Evolutionary conservation across 2,329 filamentous ascomycete species (phyloP).

Genomic region (Thermothelomyces thermophilus): DNA sequence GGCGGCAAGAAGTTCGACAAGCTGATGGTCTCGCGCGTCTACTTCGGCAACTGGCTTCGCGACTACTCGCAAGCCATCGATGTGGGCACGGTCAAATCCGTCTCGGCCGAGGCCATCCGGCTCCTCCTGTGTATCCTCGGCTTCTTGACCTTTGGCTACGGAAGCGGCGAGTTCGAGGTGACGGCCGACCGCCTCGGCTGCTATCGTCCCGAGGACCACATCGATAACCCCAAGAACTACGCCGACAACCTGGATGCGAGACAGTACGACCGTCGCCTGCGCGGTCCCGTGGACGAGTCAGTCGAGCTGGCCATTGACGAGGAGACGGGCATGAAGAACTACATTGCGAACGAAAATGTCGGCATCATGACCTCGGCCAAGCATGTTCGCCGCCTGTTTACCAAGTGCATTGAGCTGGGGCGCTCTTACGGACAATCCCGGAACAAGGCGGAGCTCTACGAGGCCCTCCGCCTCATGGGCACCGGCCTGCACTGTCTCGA

Average conservation of each 20-base stretch:
- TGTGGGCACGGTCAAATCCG: slow-evolving; percentile 83
- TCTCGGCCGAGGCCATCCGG: slow-evolving; percentile 84
- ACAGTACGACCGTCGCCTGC: slow-evolving; percentile 71
- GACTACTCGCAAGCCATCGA: slow-evolving; percentile 95
- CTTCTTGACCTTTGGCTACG: slow-evolving; percentile 83
- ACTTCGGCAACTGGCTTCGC: slow-evolving; percentile 92
- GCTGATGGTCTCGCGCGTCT: slow-evolving; percentile 79
- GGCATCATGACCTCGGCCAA: slow-evolving; percentile 76
- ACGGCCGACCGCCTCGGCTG: slow-evolving; percentile 71
- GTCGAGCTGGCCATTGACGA: slow-evolving; percentile 74
- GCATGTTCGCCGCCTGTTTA: slow-evolving; percentile 68
- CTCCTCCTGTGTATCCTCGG: slow-evolving; percentile 83
- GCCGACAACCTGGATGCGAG: slow-evolving; percentile 83
- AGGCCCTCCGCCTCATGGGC: slow-evolving; percentile 78
- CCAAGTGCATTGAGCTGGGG: slow-evolving; percentile 69
- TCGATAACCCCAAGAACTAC: slow-evolving; percentile 75
- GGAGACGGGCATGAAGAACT: slow-evolving; percentile 78
- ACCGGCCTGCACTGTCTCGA: slow-evolving; percentile 87
- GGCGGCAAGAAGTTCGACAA: slow-evolving; percentile 78
- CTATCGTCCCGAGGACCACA: slow-evolving; percentile 75
- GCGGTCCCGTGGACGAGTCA: slow-evolving; percentile 72
- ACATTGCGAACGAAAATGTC: slow-evolving; percentile 78
- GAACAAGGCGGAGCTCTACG: slow-evolving; percentile 73
- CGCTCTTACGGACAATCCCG: slow-evolving; percentile 61
- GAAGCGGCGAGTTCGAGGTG: slow-evolving; percentile 78